phyloP scores from a whole-genome alignment of 2,329 filamentous ascomycete species.

The Bipolaris zeicola region DNA sequence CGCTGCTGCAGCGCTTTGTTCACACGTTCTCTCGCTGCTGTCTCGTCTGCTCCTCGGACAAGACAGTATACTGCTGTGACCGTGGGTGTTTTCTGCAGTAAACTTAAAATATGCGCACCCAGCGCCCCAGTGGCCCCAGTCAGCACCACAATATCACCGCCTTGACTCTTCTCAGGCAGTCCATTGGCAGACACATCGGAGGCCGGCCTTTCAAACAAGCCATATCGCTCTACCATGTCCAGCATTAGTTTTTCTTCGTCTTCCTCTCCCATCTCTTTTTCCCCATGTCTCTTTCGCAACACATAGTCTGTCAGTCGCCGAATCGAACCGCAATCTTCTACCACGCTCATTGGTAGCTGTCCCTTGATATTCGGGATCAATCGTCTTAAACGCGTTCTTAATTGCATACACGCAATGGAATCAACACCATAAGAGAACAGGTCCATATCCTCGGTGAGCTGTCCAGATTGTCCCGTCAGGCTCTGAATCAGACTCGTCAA shows the following conservation, averaged over 20 bases:
- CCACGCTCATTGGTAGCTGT: conserved; percentile 60
- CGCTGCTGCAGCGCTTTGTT: conserved; percentile 36
- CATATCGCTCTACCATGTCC: conserved; percentile 56
- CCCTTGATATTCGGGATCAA: conserved; percentile 44
- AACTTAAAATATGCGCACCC: conserved; percentile 58
- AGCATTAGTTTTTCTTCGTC: conserved; percentile 53
- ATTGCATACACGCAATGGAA: conserved; percentile 62
- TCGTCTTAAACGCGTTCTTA: conserved; percentile 50
- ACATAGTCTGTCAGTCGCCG: conserved; percentile 49
- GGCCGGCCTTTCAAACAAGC: conserved; percentile 45
- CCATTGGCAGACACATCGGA: conserved; percentile 4
- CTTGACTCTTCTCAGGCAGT: neutral
- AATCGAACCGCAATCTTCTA: conserved; percentile 66
- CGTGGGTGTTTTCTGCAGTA: conserved; percentile 47
- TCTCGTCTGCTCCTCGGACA: conserved; percentile 54
- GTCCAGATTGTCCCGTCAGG: conserved; percentile 28
- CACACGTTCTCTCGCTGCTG: conserved; percentile 41
- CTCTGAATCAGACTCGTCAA: conserved; percentile 27
- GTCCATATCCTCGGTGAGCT: conserved; percentile 52
- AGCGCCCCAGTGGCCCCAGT: conserved; percentile 60
- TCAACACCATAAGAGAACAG: conserved; percentile 65
- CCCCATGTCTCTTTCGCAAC: conserved; percentile 48
- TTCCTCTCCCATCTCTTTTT: conserved; percentile 34
- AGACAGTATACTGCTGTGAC: conserved; percentile 62
- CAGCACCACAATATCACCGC: conserved; percentile 43